Conservation (phyloP, 2,329 filamentous ascomycete species). For the Pseudocercospora macadamiae region DNA sequence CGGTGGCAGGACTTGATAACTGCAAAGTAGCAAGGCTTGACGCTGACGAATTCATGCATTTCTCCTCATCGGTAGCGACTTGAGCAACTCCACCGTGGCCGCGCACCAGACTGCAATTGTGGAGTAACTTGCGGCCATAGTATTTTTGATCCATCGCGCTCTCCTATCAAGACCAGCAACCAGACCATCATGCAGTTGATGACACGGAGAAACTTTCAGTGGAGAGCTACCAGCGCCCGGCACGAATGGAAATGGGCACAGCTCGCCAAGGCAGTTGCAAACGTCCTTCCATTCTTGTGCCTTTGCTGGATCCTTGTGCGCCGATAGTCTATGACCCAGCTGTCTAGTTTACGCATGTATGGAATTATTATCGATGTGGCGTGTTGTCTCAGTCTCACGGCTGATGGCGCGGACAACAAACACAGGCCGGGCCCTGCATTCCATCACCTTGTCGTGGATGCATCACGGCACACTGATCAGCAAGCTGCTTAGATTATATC, state of each 20-base stretch:
- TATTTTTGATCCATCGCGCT: background rate
- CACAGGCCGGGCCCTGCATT: constrained; percentile 18
- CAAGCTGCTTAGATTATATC: constrained; percentile 16
- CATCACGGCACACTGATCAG: constrained; percentile 24
- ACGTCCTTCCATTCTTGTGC: background rate
- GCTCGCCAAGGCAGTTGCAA: background rate
- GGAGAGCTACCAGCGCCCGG: background rate
- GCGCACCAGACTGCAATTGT: background rate
- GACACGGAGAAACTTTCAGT: background rate
- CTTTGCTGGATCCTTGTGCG: background rate
- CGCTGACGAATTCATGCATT: background rate
- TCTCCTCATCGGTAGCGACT: background rate
- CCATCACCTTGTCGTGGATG: constrained; percentile 17
- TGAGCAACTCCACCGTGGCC: background rate
- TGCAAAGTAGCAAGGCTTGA: background rate
- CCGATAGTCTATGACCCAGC: constrained; percentile 6
- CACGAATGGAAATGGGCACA: background rate
- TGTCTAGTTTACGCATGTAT: constrained; percentile 3
- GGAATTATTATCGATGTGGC: constrained; percentile 11
- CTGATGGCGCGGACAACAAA: constrained; percentile 12
- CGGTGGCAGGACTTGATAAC: background rate
- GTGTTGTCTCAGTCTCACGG: constrained; percentile 22
- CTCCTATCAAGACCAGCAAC: background rate
- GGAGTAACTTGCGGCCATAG: background rate
- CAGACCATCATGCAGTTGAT: background rate